These are phyloP conservation scores for Hyphodiscus sp. DNA, from an alignment of 2,329 filamentous ascomycete genomes.

Conservation along the genomic window DNA sequence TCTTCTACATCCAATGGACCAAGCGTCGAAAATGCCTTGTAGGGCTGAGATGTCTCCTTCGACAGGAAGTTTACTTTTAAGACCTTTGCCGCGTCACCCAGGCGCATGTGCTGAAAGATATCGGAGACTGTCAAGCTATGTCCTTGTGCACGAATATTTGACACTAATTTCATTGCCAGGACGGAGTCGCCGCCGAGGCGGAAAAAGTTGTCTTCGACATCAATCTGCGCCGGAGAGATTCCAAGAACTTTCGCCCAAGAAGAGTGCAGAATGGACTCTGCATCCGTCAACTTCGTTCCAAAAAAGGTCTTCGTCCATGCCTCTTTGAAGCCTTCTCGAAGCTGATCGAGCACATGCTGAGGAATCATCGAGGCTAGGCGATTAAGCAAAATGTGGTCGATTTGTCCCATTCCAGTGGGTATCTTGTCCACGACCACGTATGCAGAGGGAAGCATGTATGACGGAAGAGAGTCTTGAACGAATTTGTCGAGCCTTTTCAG, in stretches of 20 bases:
- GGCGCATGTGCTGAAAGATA: constrained; percentile 33
- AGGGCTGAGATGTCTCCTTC: constrained; percentile 17
- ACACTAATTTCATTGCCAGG: constrained; percentile 39
- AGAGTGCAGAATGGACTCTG: constrained; percentile 31
- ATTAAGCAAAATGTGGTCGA: constrained; percentile 29
- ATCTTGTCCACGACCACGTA: constrained; percentile 37
- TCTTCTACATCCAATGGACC: constrained; percentile 25
- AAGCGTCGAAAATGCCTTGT: constrained; percentile 33
- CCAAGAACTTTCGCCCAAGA: constrained; percentile 28
- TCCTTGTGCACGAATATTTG: constrained; percentile 24
- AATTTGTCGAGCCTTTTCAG: constrained; percentile 37
- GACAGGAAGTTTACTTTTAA: constrained; percentile 28
- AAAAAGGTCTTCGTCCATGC: constrained; percentile 30
- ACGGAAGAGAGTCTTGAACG: constrained; percentile 37
- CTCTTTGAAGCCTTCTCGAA: constrained; percentile 23
- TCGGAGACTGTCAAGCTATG: constrained; percentile 36
- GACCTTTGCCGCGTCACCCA: constrained; percentile 22
- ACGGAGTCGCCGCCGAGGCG: constrained; percentile 33
- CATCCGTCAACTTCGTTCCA: constrained; percentile 28
- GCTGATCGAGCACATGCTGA: constrained; percentile 14
- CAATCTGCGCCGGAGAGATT: constrained; percentile 26
- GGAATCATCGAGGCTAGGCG: constrained; percentile 27
- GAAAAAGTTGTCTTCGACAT: constrained; percentile 35
- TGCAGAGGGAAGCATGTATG: constrained; percentile 40
- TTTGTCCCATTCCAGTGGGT: constrained; percentile 22